Evolutionary conservation across 1,139 yeast species (phyloP).

Genomic region (Wickerhamomyces sp.): DNA sequence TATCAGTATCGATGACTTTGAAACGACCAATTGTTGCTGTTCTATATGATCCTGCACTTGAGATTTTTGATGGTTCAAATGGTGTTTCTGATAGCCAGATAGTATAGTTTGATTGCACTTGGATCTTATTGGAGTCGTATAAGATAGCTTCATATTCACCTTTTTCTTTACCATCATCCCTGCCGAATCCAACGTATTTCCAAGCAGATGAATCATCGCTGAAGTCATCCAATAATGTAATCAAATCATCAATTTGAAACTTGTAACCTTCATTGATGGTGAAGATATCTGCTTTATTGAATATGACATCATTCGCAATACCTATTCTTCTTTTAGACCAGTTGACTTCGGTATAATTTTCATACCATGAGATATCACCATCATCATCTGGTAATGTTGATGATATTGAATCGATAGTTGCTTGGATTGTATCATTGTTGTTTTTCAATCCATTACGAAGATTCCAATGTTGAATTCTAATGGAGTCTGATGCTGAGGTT

Average conservation of each 20-base stretch:
- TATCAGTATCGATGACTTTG: conserved; percentile 18
- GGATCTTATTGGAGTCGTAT: conserved; percentile 31
- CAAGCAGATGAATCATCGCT: conserved; percentile 24
- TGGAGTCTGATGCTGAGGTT: conserved; percentile 9
- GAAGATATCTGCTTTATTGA: conserved; percentile 27
- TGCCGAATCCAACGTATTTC: conserved; percentile 43
- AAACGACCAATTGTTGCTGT: conserved; percentile 39
- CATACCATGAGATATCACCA: conserved; percentile 17
- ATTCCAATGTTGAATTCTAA: conserved; percentile 26
- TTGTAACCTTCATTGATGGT: conserved; percentile 28
- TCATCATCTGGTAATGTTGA: conserved; percentile 18
- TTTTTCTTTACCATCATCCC: conserved; percentile 39
- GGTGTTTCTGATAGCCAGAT: conserved; percentile 43
- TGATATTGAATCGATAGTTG: conserved; percentile 12
- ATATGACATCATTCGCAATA: conserved; percentile 27
- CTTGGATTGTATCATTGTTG: conserved; percentile 11
- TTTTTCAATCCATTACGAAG: conserved; percentile 26
- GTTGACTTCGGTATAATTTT: conserved; percentile 22
- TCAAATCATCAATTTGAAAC: conserved; percentile 25
- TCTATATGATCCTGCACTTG: conserved; percentile 41
- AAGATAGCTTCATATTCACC: conserved; percentile 46
- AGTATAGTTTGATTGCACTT: conserved; percentile 32
- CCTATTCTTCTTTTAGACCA: conserved; percentile 30
- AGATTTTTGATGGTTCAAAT: conserved; percentile 35
- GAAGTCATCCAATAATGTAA: conserved; percentile 3